Evolutionary conservation across 768 basidiomycete species (phyloP), one percentile per base, ranked within the genome.

Genomic region (button mushroom (Agaricus bisporus)): DNA sequence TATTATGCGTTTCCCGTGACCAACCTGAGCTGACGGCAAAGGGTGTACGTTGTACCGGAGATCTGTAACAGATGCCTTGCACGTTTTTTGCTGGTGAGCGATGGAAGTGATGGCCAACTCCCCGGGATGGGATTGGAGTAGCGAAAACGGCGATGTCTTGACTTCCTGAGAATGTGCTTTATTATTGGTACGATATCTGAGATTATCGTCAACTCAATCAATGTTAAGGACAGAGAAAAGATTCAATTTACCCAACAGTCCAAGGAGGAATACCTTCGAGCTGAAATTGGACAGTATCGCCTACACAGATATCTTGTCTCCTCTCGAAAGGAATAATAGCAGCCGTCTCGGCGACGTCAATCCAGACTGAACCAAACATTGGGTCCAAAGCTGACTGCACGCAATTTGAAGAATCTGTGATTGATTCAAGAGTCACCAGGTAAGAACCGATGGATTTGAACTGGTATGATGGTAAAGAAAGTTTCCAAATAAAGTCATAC

Each of bases 271-370:
- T 88, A 41, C 97, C 97, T 68, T 97, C 92, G 14, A 99, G 74
- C 64, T 95, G 86, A 77, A 97, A 98, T 58, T 91, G 91, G 8
- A 89, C 77, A 26, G 83, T 76, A 56, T 98, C 93, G 8, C 95
- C 95, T 1, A 91, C 87, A 68, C 97, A 99, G 56, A 88, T 85
- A 63, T 98, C 86, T 59, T 76, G 76, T 53, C 82, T 77, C 53
- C 85, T 73, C 60, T 88, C 87, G 59, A 93, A 81, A 5, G 95
- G 87, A 43, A 92, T 78, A 51, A 99, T 93, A 11, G 91, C 83
- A 8, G 97, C 97, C 1, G 91, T 91, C 68, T 99, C 97, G 2
- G 93, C 91, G n/a, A 98, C 93, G 60, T 98, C 92, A 11, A 94
- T 80, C 86, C 86, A 88, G 37, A 90, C 77, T 15, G 81, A 81